phyloP scores from a whole-genome alignment of 805 yeast genomes.

The Maudiozyma serrabonitensis region DNA sequence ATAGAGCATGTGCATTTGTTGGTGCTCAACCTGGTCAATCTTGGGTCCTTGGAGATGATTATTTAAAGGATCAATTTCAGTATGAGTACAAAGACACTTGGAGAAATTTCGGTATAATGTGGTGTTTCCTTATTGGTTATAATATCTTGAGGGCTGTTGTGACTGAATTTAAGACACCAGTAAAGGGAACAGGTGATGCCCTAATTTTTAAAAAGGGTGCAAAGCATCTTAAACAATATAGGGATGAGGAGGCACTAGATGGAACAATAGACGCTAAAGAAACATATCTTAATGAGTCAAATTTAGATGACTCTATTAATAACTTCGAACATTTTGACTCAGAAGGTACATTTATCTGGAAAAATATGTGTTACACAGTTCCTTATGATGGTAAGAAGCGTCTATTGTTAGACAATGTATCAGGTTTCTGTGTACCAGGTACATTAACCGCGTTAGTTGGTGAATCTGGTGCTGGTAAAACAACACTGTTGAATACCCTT shows the following conservation, averaged over 20 bases:
- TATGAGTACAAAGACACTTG: slow-evolving; percentile 58
- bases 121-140: slow-evolving; percentile 34
- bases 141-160: slow-evolving; percentile 13
- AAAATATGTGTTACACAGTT: slow-evolving; percentile 56
- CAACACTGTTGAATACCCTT: slow-evolving; percentile 55
- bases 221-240: slow-evolving; percentile 1
- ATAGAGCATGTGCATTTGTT: slow-evolving; percentile 46
- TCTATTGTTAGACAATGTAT: slow-evolving; percentile 47
- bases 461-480: slow-evolving; percentile 70
- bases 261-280: slow-evolving; percentile 8
- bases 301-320: slow-evolving; percentile 2
- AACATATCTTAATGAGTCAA: slow-evolving; percentile 3
- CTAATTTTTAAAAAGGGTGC: slow-evolving; percentile 47
- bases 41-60: slow-evolving; percentile 50
- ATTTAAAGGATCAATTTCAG: slow-evolving; percentile 38
- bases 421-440: slow-evolving; percentile 72
- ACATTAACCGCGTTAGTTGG: slow-evolving; percentile 67
- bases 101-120: slow-evolving; percentile 68
- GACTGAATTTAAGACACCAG: slow-evolving; percentile 18
- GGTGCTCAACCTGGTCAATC: slow-evolving; percentile 50
- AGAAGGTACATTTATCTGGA: slow-evolving; percentile 56
- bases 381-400: slow-evolving; percentile 47
- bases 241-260: slow-evolving; percentile 16
- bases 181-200: slow-evolving; percentile 29
- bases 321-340: slow-evolving; percentile 23